A percentile compares a stretch with the other conserved stretches of the same genome.
Evolutionary conservation across 1,139 yeast genomes (phyloP).

Genomic region (Debaryomyces sp.): DNA sequence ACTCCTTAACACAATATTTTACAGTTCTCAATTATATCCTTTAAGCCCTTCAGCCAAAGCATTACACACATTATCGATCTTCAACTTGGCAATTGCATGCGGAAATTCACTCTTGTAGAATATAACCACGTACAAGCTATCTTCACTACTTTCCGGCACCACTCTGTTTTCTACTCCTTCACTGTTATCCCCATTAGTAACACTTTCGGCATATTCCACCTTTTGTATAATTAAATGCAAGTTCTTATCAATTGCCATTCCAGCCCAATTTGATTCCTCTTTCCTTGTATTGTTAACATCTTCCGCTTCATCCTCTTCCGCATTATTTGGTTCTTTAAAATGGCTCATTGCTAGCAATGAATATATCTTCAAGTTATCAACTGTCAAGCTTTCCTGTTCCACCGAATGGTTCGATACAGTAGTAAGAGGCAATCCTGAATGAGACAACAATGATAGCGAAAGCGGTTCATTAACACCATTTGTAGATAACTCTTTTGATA

Average conservation of each 20-base stretch:
- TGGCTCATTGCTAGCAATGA: slow-evolving; percentile 47
- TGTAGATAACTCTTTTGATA: slow-evolving; percentile 10
- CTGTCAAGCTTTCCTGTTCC: slow-evolving; percentile 20
- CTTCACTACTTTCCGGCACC: slow-evolving; percentile 6
- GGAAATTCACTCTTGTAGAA: slow-evolving; percentile 39
- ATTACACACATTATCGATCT: slow-evolving; percentile 37
- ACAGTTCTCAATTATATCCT: slow-evolving; percentile 22
- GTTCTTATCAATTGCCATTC: slow-evolving; percentile 35
- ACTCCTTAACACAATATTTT: background rate
- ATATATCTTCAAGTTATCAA: slow-evolving; percentile 48
- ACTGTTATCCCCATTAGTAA: slow-evolving; percentile 8
- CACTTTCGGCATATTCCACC: slow-evolving; percentile 12
- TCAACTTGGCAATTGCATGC: slow-evolving; percentile 46
- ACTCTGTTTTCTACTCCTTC: slow-evolving; percentile 4
- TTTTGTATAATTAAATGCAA: slow-evolving; percentile 32
- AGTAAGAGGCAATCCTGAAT: slow-evolving; percentile 44
- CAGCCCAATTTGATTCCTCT: slow-evolving; percentile 29
- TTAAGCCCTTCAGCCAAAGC: slow-evolving; percentile 37
- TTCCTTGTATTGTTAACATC: slow-evolving; percentile 1
- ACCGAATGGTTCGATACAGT: slow-evolving; percentile 28
- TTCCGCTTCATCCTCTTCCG: slow-evolving; percentile 10
- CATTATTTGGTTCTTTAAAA: slow-evolving; percentile 22
- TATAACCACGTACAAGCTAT: slow-evolving; percentile 27
- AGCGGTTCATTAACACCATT: slow-evolving; percentile 27
- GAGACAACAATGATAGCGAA: slow-evolving; percentile 46